A percentile compares a stretch with the other conserved stretches of the same genome.
Conservation (phyloP, 1,284 basidiomycete species). For the Austroboletus novae-zelandiae region DNA sequence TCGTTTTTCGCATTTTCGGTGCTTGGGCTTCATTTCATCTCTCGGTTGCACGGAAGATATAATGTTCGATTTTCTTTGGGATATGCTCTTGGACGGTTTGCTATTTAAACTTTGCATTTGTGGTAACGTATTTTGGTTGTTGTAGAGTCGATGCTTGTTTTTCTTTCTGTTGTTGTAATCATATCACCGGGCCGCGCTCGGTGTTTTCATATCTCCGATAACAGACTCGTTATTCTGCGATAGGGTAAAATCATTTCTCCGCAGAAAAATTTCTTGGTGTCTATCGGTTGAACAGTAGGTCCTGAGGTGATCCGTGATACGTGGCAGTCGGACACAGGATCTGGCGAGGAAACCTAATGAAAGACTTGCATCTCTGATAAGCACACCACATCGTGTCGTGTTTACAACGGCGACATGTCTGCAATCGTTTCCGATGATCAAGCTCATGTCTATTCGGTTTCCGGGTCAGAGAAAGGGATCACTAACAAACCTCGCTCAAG, state of each 20-base stretch:
- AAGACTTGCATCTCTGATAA: not conserved
- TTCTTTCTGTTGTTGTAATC: not conserved
- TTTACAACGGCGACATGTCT: not conserved
- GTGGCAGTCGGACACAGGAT: not conserved
- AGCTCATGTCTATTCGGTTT: not conserved
- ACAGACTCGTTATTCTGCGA: no score
- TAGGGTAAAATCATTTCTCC: no score
- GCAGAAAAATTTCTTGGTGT: no score
- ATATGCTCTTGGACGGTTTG: not conserved
- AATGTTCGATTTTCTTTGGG: not conserved
- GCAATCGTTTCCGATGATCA: not conserved
- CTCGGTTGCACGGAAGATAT: not conserved
- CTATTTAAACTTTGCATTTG: not conserved
- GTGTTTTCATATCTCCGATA: no score
- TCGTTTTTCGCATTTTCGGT: not conserved
- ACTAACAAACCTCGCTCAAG: not conserved
- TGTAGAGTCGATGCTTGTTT: not conserved
- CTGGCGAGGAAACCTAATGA: not conserved
- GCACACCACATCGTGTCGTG: not conserved
- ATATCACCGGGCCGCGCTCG: no score
- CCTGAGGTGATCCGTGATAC: no score
- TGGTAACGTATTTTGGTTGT: not conserved
- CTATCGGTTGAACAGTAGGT: no score
- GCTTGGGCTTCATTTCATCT: not conserved
- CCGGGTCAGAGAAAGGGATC: conserved; percentile 3